Evolutionary conservation across 129 eudicot genomes (phyloP), one percentile per base, ranked within the genome.

Genomic region (Gnaphalium uliginosum): DNA sequence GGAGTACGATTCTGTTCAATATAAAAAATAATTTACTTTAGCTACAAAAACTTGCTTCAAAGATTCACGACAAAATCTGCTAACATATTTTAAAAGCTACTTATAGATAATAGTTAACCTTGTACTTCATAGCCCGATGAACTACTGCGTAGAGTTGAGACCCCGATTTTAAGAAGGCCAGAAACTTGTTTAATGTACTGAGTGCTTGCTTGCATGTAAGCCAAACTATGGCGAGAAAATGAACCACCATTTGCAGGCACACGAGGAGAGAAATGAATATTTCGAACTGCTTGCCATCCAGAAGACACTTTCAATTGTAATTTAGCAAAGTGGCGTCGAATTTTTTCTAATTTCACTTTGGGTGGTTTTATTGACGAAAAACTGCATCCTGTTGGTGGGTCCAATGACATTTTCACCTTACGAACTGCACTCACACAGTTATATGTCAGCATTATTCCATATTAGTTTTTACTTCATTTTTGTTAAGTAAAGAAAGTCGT

Each of bases 181-280:
- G 97, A 91, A 26, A 91, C 94, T 80, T 88, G 89, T 79, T 91
- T 91, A 48, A 91, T 69, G 63, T 91, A 91, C 77, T 84, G 89
- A 67, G 87, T 72, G 77, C 97, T 86, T 53, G 97, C 94, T 79
- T 88, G 91, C 63, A 91, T 76, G 80, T 88, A 91, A 54, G 94
- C 97, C 79, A 91, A 76, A 77, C 97, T 91, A 83, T 88, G 90
- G 69, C 84, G 85, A 51, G 97, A 86, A 78, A 91, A 78, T 29
- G 97, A 91, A 70, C 91, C 89, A 69, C 91, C 89, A 46, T 82
- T 83, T 71, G 81, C 77, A 70, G 93, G 86, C 48, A 82, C 87
- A 26, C 84, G 85, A 23, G 89, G 94, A 18, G 86, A 78, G 71
- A 91, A 91, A 86, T 76, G 88, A 46, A 91, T 78, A 57, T 59